These are phyloP conservation scores for Hemileccinum impolitum DNA, from an alignment of 768 basidiomycete genomes.

Conservation along the genomic window DNA sequence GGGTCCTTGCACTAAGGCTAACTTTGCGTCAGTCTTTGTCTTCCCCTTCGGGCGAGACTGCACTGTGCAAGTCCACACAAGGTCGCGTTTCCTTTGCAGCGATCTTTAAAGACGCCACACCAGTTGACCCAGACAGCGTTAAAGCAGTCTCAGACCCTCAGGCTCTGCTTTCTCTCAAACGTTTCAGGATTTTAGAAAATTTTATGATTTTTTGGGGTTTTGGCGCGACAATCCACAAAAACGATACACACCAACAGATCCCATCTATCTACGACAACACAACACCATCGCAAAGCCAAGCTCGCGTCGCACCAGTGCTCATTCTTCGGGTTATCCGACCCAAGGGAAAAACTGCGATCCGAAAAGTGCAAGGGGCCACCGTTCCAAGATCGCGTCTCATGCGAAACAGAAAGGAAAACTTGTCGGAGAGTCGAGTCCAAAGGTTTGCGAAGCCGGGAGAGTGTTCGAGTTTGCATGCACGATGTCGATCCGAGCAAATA, in stretches of 20 bases:
- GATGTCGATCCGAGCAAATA: background rate
- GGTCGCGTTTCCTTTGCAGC: no score
- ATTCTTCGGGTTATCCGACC: background rate
- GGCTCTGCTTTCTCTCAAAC: no score
- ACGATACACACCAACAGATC: background rate
- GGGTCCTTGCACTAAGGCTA: no score
- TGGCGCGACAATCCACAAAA: background rate
- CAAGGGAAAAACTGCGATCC: background rate
- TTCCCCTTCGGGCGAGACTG: no score
- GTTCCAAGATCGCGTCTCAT: background rate
- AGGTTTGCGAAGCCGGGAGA: background rate
- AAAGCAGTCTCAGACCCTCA: no score
- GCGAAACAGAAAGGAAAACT: no score
- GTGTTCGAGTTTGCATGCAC: background rate
- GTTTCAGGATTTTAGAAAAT: background rate
- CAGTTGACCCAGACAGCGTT: no score
- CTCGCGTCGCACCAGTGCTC: background rate
- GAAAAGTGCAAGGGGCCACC: background rate
- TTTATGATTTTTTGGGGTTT: background rate
- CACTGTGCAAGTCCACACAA: no score
- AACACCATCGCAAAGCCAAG: background rate
- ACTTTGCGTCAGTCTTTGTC: no score
- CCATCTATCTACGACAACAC: background rate
- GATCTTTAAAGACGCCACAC: no score
- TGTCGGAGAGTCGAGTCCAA: background rate